phyloP scores from a whole-genome alignment of 2,329 filamentous ascomycete species.

The Sclerotinia borealis region DNA sequence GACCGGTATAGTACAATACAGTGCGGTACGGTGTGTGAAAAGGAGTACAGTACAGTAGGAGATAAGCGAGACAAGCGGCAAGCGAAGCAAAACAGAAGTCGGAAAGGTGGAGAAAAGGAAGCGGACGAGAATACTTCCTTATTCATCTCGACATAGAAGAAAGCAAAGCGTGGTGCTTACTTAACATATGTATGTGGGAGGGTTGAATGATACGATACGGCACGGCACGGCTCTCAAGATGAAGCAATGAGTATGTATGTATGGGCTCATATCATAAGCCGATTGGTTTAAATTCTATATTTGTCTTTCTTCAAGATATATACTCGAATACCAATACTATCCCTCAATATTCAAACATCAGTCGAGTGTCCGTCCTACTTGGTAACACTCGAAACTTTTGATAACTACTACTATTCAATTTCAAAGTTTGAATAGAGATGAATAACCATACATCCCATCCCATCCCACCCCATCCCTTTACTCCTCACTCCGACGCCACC shows the following conservation, averaged over 20 bases:
- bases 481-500: constrained; percentile 6
- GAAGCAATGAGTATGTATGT: background rate
- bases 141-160: background rate
- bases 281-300: background rate
- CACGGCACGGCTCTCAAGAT: too few relatives aligned
- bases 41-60: too few relatives aligned
- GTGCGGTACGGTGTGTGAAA: too few relatives aligned
- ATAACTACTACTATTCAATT: background rate
- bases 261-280: background rate
- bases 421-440: background rate
- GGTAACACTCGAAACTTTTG: background rate
- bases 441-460: background rate
- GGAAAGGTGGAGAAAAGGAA: too few relatives aligned
- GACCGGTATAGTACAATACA: too few relatives aligned
- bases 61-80: too few relatives aligned
- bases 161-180: too few relatives aligned
- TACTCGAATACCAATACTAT: too few relatives aligned
- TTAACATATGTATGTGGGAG: background rate
- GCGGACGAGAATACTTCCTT: too few relatives aligned
- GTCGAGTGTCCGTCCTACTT: background rate
- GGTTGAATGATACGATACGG: background rate
- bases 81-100: too few relatives aligned
- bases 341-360: background rate
- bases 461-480: background rate
- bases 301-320: background rate